Conservation (phyloP, 345 rosid species). For the Salix dunnii region DNA sequence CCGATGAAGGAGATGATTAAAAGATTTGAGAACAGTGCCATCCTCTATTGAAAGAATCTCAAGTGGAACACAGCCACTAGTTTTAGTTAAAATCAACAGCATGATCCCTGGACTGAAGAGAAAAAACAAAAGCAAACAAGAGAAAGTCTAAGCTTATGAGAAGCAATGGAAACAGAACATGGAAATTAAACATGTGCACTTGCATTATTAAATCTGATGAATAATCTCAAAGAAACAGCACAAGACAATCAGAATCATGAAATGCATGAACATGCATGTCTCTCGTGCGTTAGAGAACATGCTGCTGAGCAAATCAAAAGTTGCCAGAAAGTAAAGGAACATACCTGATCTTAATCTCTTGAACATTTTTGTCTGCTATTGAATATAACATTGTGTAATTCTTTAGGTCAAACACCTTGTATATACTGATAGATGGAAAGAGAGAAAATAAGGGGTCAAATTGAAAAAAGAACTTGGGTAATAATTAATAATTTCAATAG, state of each 20-base stretch:
- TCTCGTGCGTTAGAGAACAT: not conserved
- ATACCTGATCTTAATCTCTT: constrained; percentile 59
- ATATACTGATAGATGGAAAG: constrained; percentile 34
- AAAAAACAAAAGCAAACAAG: not conserved
- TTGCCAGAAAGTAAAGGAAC: not conserved
- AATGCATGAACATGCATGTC: not conserved
- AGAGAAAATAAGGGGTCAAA: not conserved
- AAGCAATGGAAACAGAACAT: not conserved
- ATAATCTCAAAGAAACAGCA: not conserved
- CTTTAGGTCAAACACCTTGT: constrained; percentile 59
- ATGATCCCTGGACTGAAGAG: constrained; percentile 54
- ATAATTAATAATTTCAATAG: not conserved
- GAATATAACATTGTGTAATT: constrained; percentile 55
- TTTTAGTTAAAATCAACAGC: constrained; percentile 45
- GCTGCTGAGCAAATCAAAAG: not conserved
- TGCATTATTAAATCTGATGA: not conserved
- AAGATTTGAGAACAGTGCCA: constrained; percentile 55
- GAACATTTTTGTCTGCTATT: constrained; percentile 47
- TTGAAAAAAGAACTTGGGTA: not conserved
- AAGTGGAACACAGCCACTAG: constrained; percentile 46
- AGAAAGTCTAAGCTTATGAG: not conserved
- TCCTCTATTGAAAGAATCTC: constrained; percentile 57
- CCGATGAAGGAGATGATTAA: constrained; percentile 55
- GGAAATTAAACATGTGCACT: not conserved
- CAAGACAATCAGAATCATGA: not conserved